These are phyloP conservation scores for Fusarium praegraminearum DNA, from an alignment of 2,329 filamentous ascomycete species.

Conservation along the genomic window DNA sequence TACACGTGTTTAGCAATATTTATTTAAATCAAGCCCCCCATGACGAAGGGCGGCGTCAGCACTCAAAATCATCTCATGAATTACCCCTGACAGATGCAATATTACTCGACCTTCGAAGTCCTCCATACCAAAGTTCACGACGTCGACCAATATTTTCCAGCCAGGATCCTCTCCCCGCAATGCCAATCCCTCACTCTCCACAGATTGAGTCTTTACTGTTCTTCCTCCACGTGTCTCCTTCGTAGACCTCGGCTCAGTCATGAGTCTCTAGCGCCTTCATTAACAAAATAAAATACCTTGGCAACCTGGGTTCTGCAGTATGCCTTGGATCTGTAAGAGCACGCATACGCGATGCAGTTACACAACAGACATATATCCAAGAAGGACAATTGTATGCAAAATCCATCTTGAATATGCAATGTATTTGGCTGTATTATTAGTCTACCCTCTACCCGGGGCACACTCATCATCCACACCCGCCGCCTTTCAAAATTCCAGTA, in stretches of 20 bases:
- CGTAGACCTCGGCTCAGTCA: slow-evolving; percentile 29
- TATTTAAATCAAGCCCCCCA: not conserved
- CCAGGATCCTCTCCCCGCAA: slow-evolving; percentile 27
- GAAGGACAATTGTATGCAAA: not conserved
- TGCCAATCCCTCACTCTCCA: slow-evolving; percentile 33
- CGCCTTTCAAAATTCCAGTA: slow-evolving; percentile 10
- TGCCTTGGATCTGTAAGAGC: not conserved
- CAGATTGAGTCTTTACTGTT: not conserved
- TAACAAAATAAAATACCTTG: not conserved
- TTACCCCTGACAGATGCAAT: slow-evolving; percentile 22
- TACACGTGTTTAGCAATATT: not conserved
- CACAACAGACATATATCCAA: not conserved
- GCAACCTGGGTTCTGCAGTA: not conserved
- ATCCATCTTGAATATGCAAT: slow-evolving; percentile 21
- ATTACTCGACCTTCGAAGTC: not conserved
- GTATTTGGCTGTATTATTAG: slow-evolving; percentile 43
- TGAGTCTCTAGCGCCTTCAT: not conserved
- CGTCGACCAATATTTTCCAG: slow-evolving; percentile 25
- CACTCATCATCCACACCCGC: slow-evolving; percentile 14
- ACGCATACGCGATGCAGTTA: not conserved
- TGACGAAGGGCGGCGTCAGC: not conserved
- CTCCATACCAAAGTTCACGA: slow-evolving; percentile 19
- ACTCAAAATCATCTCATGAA: not conserved
- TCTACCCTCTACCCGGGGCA: slow-evolving; percentile 17
- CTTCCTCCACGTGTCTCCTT: slow-evolving; percentile 28